Conservation (phyloP, 192 early-diverging fungal genomes). For the Haplosporangium gracile region DNA sequence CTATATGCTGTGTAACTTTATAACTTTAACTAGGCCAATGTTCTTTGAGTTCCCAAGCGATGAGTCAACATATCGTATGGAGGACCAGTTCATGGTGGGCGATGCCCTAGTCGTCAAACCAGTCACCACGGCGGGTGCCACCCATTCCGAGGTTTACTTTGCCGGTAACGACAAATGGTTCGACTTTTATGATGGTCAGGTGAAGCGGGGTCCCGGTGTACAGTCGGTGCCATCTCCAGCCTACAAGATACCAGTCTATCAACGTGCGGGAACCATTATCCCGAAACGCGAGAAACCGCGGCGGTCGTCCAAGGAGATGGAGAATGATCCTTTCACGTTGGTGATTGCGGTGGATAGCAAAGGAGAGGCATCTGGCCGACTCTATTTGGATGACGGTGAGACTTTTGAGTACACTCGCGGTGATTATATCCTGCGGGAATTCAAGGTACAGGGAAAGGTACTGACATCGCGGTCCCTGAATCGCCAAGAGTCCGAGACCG, state of each 20-base stretch:
- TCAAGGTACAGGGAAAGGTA: constrained; percentile 63
- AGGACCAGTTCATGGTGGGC: constrained; percentile 94
- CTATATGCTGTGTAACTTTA: not conserved
- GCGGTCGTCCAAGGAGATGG: constrained; percentile 83
- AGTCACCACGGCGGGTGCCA: constrained; percentile 70
- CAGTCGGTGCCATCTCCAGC: constrained; percentile 72
- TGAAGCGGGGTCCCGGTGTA: constrained; percentile 38
- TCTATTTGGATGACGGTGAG: constrained; percentile 95
- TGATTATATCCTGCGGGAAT: constrained; percentile 71
- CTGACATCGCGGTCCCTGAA: constrained; percentile 44
- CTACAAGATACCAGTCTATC: constrained; percentile 86
- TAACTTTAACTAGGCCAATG: constrained; percentile 74
- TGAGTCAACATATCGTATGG: constrained; percentile 78
- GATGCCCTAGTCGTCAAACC: constrained; percentile 80
- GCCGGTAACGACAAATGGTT: constrained; percentile 76
- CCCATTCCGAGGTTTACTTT: constrained; percentile 78
- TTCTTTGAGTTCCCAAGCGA: constrained; percentile 90
- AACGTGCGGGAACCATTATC: constrained; percentile 89
- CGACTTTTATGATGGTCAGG: constrained; percentile 72
- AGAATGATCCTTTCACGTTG: constrained; percentile 92
- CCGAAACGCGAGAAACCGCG: constrained; percentile 88
- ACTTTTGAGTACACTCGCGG: constrained; percentile 77
- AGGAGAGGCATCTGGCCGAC: constrained; percentile 77
- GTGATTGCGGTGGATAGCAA: constrained; percentile 80
- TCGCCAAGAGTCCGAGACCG: not conserved